Base-by-base conservation (phyloP, 2,329 filamentous ascomycete genomes). In the Metarhizium brunneum region DNA sequence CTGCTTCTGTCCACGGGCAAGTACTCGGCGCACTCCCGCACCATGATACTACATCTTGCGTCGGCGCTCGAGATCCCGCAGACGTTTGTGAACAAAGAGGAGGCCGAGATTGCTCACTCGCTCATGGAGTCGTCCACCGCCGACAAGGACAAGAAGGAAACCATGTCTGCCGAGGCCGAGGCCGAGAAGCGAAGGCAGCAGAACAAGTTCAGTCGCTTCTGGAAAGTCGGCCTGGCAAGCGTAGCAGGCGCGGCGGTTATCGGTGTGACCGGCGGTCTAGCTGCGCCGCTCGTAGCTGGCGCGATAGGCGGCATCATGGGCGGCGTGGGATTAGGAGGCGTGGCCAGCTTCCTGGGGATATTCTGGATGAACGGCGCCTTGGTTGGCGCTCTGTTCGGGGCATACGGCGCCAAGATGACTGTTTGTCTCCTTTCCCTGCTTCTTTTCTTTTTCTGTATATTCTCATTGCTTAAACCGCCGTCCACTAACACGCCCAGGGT, bases 221-320 rank as follows among this genome's bases (percentile, higher is more conserved):
- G 90, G 89, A 96, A 96, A 68, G 90, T 96, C 20, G 90, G 92
- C 0, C 76, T 96, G 30, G 92, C 92, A 0, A 89, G 88, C 8
- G 90, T 95, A 0, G 91, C 90, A 0, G 92, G 92, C 11, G 92
- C 92, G 1, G 89, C 88, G 0, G 75, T 96, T 1, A 92, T 96
- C n/a, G 92, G 92, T 6, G 82, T 96, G 3, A 96, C 91, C 0
- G 92, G 92, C 18, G 92, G 92, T 2, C 77, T 96, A n/a, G 92
- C 92, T 1, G 91, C 92, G 0, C 92, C 92, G 0, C 76, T 95
- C 0, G 86, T 96, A 14, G 92, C 92, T 4, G 91, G 90, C 4
- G 90, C 90, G 0, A 79, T 96, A 14, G 91, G 91, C 2, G 86
- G 86, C 1, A 78, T 96, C 2, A 89, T 96, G 82, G 89, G 90